Conservation (phyloP, 345 rosid species). For the Eucalyptus viminalis region DNA sequence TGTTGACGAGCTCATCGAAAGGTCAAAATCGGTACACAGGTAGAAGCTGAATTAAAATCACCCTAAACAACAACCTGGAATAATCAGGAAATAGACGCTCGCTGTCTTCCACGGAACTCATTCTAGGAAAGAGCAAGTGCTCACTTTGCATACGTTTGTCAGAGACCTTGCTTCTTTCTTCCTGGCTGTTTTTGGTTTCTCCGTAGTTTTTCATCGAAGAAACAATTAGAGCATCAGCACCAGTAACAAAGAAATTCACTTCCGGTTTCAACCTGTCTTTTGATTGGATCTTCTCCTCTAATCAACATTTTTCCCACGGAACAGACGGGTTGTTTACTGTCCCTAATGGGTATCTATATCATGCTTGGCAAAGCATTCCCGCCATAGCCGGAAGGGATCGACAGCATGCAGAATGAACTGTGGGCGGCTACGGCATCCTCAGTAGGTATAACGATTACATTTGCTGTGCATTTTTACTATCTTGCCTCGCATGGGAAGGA, state of each 20-base stretch:
- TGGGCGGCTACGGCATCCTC: background rate
- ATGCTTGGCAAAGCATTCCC: constrained; percentile 91
- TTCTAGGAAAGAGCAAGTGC: background rate
- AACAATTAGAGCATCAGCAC: background rate
- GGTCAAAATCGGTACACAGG: background rate
- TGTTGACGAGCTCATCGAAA: background rate
- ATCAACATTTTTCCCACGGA: background rate
- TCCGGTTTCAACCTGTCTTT: background rate
- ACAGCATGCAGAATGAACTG: constrained; percentile 37
- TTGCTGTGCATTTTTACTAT: background rate
- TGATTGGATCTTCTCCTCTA: background rate
- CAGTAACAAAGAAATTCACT: background rate
- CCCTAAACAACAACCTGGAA: background rate
- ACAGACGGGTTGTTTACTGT: constrained; percentile 90
- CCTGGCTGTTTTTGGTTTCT: background rate
- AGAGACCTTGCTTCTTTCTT: background rate
- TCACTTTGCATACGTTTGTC: background rate
- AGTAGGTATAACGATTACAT: background rate
- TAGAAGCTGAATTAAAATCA: background rate
- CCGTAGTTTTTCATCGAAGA: background rate
- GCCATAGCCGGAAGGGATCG: constrained; percentile 78
- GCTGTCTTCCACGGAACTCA: background rate
- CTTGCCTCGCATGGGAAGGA: background rate
- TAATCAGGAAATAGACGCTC: background rate
- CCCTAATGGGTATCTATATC: constrained; percentile 74